Conservation (phyloP, 257 asterid genomes). For the Ligustrum vulgare region DNA sequence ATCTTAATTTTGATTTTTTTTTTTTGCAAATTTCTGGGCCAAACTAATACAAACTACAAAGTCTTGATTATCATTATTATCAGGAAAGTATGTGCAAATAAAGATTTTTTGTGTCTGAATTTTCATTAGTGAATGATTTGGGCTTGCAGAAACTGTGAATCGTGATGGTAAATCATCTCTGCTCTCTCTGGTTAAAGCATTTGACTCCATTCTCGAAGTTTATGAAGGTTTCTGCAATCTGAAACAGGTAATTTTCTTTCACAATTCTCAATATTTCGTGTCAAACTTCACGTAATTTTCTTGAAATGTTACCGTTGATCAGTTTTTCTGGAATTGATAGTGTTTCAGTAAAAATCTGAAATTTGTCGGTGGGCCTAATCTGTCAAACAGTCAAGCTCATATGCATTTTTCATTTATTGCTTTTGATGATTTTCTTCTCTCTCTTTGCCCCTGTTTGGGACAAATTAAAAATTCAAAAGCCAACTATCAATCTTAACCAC, state of each 20-base stretch:
- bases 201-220: constrained; percentile 85
- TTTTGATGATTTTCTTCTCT: neutral
- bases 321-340: too few species aligned
- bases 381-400: constrained; percentile 7
- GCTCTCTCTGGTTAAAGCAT: constrained; percentile 77
- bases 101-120: too few species aligned
- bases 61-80: too few species aligned
- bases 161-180: constrained; percentile 84
- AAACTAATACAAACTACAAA: too few species aligned
- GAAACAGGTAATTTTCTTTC: constrained; percentile 57
- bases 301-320: too few species aligned
- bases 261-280: neutral
- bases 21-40: neutral
- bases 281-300: too few species aligned
- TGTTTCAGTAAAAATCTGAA: too few species aligned
- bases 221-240: constrained; percentile 94
- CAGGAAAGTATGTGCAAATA: too few species aligned
- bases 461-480: too few species aligned
- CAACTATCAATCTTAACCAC: too few species aligned
- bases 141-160: constrained; percentile 75
- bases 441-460: too few species aligned
- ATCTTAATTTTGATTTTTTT: neutral
- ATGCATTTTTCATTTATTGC: constrained; percentile 30
- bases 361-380: constrained; percentile 45
- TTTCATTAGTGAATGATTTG: constrained; percentile 1